Conservation (phyloP, 441 rosid genomes). For the Populus tomentosa region DNA sequence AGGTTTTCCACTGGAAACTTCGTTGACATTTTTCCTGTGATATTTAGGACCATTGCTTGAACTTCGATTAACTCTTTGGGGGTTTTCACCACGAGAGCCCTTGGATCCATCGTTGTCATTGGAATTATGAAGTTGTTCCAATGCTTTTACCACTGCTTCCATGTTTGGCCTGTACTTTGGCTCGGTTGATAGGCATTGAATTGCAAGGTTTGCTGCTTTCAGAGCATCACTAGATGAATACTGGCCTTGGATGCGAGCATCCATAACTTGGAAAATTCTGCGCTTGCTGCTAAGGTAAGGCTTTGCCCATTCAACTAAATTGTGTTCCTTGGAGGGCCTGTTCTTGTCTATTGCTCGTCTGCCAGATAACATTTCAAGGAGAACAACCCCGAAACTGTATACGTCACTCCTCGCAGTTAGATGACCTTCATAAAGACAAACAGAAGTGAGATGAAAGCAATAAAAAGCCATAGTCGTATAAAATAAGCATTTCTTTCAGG, state of each 20-base stretch:
- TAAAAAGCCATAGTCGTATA: not conserved
- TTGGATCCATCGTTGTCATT: constrained; percentile 14
- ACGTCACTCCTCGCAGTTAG: constrained; percentile 72
- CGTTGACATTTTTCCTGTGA: constrained; percentile 8
- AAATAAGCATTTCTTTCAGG: not conserved
- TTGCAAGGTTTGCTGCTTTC: constrained; percentile 49
- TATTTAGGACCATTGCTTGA: constrained; percentile 14
- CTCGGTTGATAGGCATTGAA: constrained; percentile 62
- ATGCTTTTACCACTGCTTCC: constrained; percentile 50
- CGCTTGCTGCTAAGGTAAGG: constrained; percentile 72
- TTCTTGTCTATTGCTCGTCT: constrained; percentile 71
- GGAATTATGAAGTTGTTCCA: constrained; percentile 48
- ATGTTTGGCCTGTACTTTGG: constrained; percentile 61
- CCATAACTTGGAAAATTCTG: constrained; percentile 56
- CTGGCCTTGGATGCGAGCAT: constrained; percentile 66
- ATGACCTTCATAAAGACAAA: constrained; percentile 42
- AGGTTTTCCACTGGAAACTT: constrained; percentile 13
- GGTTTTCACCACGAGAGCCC: constrained; percentile 12
- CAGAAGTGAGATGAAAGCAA: not conserved
- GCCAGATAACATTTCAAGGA: constrained; percentile 74
- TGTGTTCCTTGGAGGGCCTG: constrained; percentile 64
- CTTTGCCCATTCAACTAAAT: constrained; percentile 84
- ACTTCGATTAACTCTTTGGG: constrained; percentile 9
- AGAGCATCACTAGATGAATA: constrained; percentile 45
- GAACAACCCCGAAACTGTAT: constrained; percentile 89